Conservation (phyloP, 805 yeast genomes). For the Kluyveromyces lactis region DNA sequence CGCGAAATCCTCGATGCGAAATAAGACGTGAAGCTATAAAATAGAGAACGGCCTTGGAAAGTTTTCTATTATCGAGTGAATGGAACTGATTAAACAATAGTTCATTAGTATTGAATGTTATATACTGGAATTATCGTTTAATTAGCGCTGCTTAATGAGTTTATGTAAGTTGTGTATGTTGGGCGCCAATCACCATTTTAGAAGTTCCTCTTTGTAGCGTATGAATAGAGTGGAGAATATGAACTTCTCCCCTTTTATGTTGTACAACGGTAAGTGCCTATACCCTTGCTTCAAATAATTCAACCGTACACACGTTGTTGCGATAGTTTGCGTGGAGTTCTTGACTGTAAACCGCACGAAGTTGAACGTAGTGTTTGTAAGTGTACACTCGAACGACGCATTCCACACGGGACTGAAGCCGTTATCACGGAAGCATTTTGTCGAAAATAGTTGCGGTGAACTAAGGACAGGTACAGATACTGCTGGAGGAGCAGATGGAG, state of each 20-base stretch:
- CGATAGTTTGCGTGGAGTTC: constrained; percentile 38
- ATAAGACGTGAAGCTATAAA: too few relatives aligned
- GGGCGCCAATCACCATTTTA: neutral
- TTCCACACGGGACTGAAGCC: constrained; percentile 91
- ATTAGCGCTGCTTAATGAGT: too few relatives aligned
- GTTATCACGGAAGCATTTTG: constrained; percentile 43
- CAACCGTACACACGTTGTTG: constrained; percentile 53
- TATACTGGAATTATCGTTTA: too few relatives aligned
- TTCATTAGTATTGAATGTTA: too few relatives aligned
- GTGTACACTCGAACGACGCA: constrained; percentile 36
- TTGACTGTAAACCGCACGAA: constrained; percentile 50
- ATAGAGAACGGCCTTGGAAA: too few relatives aligned
- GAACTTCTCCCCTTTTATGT: constrained; percentile 71
- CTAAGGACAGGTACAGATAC: too few relatives aligned
- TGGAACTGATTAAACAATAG: too few relatives aligned
- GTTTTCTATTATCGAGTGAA: too few relatives aligned
- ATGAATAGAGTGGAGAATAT: constrained; percentile 50
- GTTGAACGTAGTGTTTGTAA: constrained; percentile 36
- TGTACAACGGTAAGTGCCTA: constrained; percentile 72
- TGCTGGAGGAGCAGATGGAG: too few relatives aligned
- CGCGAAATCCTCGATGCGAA: too few relatives aligned
- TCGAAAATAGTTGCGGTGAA: constrained; percentile 8
- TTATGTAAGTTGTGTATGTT: too few relatives aligned
- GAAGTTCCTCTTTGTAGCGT: constrained; percentile 1
- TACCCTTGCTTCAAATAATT: constrained; percentile 68